A percentile compares a stretch with the other conserved stretches of the same genome.
Evolutionary conservation across 805 yeast species (phyloP).

Genomic region (Kodamaea laetipori): DNA sequence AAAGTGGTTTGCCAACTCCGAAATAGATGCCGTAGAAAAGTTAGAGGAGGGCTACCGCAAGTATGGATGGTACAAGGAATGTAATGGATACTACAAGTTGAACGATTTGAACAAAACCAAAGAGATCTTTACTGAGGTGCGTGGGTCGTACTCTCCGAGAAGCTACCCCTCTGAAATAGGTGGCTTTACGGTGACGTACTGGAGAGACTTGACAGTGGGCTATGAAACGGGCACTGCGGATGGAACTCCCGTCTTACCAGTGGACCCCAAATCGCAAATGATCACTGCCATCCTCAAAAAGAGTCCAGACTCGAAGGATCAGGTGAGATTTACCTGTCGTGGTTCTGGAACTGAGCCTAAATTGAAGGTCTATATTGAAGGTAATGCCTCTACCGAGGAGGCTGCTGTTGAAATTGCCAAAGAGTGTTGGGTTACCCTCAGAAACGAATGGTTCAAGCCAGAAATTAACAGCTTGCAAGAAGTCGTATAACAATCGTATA

Average conservation of each 20-base stretch:
- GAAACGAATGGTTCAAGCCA: conserved; percentile 70
- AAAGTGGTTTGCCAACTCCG: conserved; percentile 45
- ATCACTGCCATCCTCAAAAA: conserved; percentile 60
- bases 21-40: conserved; percentile 47
- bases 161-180: conserved; percentile 57
- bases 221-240: conserved; percentile 69
- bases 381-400: conserved; percentile 49
- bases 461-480: conserved; percentile 40
- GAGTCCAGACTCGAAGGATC: conserved; percentile 23
- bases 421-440: conserved; percentile 66
- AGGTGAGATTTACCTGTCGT: conserved; percentile 76
- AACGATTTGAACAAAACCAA: conserved; percentile 54
- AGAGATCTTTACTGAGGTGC: conserved; percentile 54
- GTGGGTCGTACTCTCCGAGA: conserved; percentile 31
- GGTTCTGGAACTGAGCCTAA: conserved; percentile 98
- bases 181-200: conserved; percentile 53
- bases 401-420: conserved; percentile 55
- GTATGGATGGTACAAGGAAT: conserved; percentile 82
- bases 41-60: conserved; percentile 58
- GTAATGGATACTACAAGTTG: conserved; percentile 82
- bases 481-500: conserved; percentile 31
- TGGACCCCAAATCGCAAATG: conserved; percentile 80
- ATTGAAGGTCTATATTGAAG: conserved; percentile 88
- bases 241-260: conserved; percentile 64
- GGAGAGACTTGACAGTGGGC: conserved; percentile 87